These are phyloP conservation scores for Adansonia gregorii DNA, from an alignment of 441 rosid genomes.

Conservation along the genomic window DNA sequence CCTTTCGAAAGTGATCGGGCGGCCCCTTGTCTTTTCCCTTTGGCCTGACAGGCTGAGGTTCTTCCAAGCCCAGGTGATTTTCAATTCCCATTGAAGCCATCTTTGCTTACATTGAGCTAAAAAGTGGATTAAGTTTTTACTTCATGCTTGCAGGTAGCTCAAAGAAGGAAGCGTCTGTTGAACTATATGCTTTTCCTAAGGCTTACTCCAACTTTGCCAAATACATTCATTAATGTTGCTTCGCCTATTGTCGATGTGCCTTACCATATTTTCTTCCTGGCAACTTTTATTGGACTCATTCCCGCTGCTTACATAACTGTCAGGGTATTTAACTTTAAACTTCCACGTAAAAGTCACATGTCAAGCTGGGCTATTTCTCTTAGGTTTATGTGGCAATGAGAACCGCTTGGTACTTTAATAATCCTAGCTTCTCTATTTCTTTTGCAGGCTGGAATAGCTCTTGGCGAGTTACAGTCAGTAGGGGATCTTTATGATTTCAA, in stretches of 20 bases:
- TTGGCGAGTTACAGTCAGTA: slow-evolving; percentile 76
- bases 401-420: background rate
- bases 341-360: background rate
- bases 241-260: slow-evolving; percentile 91
- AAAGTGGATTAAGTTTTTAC: slow-evolving; percentile 18
- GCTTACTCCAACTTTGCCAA: slow-evolving; percentile 88
- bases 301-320: slow-evolving; percentile 91
- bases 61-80: slow-evolving; percentile 80
- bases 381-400: background rate
- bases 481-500: slow-evolving; percentile 85
- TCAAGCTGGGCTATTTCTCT: background rate
- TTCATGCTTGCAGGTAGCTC: slow-evolving; percentile 62
- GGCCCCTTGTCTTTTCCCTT: slow-evolving; percentile 72
- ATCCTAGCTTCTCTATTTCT: slow-evolving; percentile 4
- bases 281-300: slow-evolving; percentile 78
- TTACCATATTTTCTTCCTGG: slow-evolving; percentile 80
- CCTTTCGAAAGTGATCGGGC: slow-evolving; percentile 77
- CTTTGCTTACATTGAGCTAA: background rate
- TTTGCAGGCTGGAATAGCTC: slow-evolving; percentile 83
- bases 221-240: slow-evolving; percentile 89
- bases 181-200: slow-evolving; percentile 92
- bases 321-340: slow-evolving; percentile 49
- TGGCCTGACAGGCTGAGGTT: slow-evolving; percentile 87
- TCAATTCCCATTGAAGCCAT: background rate
- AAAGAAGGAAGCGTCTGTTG: slow-evolving; percentile 63